Conservation (phyloP, 2,329 filamentous ascomycete species). For the Fusarium kyushuense region DNA sequence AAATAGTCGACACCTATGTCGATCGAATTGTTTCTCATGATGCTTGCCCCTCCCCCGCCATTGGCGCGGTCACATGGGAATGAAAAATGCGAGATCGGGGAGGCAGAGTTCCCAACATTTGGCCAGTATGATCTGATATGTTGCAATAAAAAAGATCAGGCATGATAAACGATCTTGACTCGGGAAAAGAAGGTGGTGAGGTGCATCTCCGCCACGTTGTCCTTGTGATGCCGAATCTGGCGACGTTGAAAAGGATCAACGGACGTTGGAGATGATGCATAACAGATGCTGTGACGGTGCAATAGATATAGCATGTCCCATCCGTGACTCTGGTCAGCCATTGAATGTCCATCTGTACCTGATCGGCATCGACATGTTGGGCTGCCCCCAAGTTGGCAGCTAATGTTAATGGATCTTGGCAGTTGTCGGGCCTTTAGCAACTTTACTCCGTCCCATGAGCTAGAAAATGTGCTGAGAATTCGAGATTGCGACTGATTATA, state of each 20-base stretch:
- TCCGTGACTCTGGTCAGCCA: constrained; percentile 27
- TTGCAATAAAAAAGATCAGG: not conserved
- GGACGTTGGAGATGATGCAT: constrained; percentile 11
- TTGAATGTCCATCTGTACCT: constrained; percentile 44
- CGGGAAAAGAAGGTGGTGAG: not conserved
- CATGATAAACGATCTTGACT: not conserved
- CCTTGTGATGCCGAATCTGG: constrained; percentile 11
- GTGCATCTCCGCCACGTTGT: not conserved
- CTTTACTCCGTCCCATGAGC: constrained; percentile 32
- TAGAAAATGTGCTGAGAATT: constrained; percentile 18
- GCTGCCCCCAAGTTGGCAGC: constrained; percentile 8
- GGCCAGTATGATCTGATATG: constrained; percentile 14
- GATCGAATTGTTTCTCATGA: constrained; percentile 12
- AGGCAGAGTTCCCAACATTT: constrained; percentile 24
- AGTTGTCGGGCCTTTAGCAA: constrained; percentile 36
- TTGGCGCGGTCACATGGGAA: constrained; percentile 43
- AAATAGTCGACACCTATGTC: constrained; percentile 1
- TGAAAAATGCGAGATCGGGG: constrained; percentile 39
- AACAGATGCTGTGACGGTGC: constrained; percentile 2
- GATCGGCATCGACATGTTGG: constrained; percentile 41
- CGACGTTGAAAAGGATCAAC: constrained; percentile 12
- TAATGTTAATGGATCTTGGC: constrained; percentile 34
- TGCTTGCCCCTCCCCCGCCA: constrained; percentile 45
- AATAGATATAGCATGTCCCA: constrained; percentile 14
- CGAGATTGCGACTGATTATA: not conserved